Percentiles rank a stretch among this genome's conserved stretches.
Conservation (phyloP, 2,329 filamentous ascomycete species). For the Bipolaris sorokiniana region DNA sequence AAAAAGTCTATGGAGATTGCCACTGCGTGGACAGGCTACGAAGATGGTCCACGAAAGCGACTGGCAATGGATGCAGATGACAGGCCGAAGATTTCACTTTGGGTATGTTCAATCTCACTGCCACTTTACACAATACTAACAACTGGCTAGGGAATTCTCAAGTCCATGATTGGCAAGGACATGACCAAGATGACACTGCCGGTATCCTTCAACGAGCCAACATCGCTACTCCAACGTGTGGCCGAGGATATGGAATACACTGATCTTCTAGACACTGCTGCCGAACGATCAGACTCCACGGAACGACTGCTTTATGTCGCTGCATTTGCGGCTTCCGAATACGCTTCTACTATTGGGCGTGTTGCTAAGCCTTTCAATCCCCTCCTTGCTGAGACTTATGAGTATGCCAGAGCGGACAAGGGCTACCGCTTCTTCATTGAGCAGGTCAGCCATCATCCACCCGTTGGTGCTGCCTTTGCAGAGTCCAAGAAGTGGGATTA, state of each 20-base stretch:
- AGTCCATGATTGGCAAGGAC: constrained; percentile 99
- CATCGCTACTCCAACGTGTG: constrained; percentile 90
- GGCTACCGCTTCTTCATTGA: constrained; percentile 98
- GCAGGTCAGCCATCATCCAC: constrained; percentile 97
- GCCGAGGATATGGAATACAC: constrained; percentile 99
- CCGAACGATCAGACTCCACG: constrained; percentile 82
- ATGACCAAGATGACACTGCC: constrained; percentile 99
- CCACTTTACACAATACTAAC: constrained; percentile 30
- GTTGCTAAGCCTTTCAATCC: constrained; percentile 99
- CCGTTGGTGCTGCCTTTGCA: constrained; percentile 89
- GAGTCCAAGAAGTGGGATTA: constrained; percentile 96
- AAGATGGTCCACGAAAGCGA: constrained; percentile 79
- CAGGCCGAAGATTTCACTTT: constrained; percentile 90
- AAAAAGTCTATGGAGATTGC: constrained; percentile 68
- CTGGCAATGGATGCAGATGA: constrained; percentile 92
- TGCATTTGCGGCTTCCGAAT: constrained; percentile 94
- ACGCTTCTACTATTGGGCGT: constrained; percentile 93
- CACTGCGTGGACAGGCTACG: constrained; percentile 85
- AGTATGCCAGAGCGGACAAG: constrained; percentile 94
- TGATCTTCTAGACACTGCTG: constrained; percentile 86
- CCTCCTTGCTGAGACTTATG: constrained; percentile 92
- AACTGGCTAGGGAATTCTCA: constrained; percentile 77
- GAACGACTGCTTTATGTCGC: constrained; percentile 94
- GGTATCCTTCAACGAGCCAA: constrained; percentile 98
- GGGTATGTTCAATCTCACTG: constrained; percentile 63